phyloP scores from a whole-genome alignment of 2,329 filamentous ascomycete genomes.

The Chaetomium globosum region DNA sequence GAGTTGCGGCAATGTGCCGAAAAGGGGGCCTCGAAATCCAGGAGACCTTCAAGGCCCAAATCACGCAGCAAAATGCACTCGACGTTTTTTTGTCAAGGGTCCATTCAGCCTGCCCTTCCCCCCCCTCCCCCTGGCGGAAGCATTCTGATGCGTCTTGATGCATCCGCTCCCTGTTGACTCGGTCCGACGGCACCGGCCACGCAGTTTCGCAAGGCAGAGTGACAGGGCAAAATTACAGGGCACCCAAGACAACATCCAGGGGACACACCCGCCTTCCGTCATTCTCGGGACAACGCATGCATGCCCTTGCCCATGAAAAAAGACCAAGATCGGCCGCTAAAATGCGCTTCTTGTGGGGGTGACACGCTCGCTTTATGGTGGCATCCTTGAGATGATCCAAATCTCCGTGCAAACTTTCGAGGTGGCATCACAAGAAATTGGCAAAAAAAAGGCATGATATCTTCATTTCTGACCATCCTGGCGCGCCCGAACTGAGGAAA shows the following conservation, averaged over 20 bases:
- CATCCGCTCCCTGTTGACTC: constrained; percentile 13
- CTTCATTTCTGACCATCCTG: constrained; percentile 4
- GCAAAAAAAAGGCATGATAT: constrained; percentile 6
- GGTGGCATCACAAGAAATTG: neutral
- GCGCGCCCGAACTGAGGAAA: neutral
- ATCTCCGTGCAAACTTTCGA: constrained; percentile 21
- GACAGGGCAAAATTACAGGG: neutral
- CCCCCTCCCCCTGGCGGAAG: neutral
- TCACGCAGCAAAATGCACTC: neutral
- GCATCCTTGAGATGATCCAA: constrained; percentile 31
- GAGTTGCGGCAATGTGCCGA: constrained; percentile 20
- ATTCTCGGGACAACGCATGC: constrained; percentile 1
- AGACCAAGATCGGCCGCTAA: constrained; percentile 17
- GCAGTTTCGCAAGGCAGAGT: neutral
- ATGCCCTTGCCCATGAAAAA: neutral
- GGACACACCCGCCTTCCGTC: neutral
- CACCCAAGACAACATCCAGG: neutral
- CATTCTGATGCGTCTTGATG: neutral
- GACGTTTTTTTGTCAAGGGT: neutral
- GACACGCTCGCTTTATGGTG: constrained; percentile 10
- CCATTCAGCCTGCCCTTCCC: neutral
- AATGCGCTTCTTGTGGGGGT: constrained; percentile 5
- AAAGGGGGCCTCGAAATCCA: neutral
- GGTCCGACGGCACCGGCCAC: constrained; percentile 8
- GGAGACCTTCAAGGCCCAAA: neutral